Base-by-base conservation (phyloP, 78 protist genomes). In the Trichosphaerium sp. region DNA sequence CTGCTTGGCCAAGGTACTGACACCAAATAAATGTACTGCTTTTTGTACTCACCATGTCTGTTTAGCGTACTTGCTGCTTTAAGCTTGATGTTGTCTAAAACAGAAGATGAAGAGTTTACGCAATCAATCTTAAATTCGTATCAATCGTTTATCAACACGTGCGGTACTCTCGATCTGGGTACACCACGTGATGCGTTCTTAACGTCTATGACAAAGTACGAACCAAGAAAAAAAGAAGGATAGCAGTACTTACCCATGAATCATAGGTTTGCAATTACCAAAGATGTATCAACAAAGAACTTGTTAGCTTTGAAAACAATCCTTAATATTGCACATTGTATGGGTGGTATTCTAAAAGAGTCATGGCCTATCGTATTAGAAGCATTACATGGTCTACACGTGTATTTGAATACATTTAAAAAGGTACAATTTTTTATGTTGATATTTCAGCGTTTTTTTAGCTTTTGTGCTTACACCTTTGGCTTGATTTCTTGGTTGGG, bases 251-350 rank as follows among this genome's bases (percentile, higher is more conserved):
- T 21, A 40, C 18, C 18, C 21, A 21, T 25, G 59, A 18, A 21
- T 18, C 18, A 21, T 18, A 21, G 62, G 21, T 21, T 57, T 57
- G 40, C 15, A 15, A 18, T n/a, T 57, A 57, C 58, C 38, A 29
- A 44, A 31, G 59, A 61, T 26, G 75, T 75, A 60, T 64, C 84
- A 0, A 26, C 32, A 18, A 78, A 78, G 43, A 78, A 78, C 37
- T 55, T 78, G 4, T 39, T 78, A 8, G 57, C 77, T 21, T 69
- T 78, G 11, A 78, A 78, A 35, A 68, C 74, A 35, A 51, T 78
- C 42, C 56, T 78, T n/a, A 78, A 78, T 34, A 78, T 78, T 4
- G 84, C 84, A 28, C 84, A 78, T 68, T 78, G 84, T 34, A 78
- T 78, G 84, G 84, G 84, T 2, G 21, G 37, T 3, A 56, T 78